These are phyloP conservation scores for Akanthomyces lecanii DNA, from an alignment of 2,329 filamentous ascomycete genomes.

Conservation along the genomic window DNA sequence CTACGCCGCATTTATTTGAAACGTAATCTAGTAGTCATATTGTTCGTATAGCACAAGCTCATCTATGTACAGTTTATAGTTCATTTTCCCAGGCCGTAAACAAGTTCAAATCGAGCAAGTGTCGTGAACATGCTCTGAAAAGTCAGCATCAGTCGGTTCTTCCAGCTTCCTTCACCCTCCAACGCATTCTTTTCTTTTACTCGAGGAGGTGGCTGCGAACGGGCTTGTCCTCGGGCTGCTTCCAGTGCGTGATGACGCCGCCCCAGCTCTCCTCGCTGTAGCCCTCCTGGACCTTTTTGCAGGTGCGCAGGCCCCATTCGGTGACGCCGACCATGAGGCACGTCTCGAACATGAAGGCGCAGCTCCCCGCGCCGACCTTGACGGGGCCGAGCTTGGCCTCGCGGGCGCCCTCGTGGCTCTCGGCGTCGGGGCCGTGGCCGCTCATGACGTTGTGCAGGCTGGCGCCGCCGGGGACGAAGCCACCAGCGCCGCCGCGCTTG, in stretches of 20 bases:
- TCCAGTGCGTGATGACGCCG: slow-evolving; percentile 60
- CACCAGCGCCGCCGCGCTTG: slow-evolving; percentile 49
- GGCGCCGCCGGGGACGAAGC: slow-evolving; percentile 57
- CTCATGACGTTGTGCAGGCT: slow-evolving; percentile 69
- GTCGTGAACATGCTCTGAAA: not conserved
- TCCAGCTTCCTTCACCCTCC: not conserved
- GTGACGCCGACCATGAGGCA: slow-evolving; percentile 68
- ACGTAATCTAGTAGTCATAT: slow-evolving; percentile 9
- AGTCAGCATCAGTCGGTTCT: too few species aligned
- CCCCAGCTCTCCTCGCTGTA: slow-evolving; percentile 84
- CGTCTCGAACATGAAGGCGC: slow-evolving; percentile 67
- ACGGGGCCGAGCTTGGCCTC: slow-evolving; percentile 50
- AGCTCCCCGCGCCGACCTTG: slow-evolving; percentile 57
- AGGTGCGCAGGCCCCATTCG: slow-evolving; percentile 62
- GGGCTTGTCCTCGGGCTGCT: slow-evolving; percentile 34
- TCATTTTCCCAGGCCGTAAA: not conserved
- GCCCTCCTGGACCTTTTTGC: slow-evolving; percentile 54
- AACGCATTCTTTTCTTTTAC: not conserved
- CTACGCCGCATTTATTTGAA: not conserved
- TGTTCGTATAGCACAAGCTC: not conserved
- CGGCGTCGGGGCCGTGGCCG: slow-evolving; percentile 59
- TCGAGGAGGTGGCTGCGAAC: slow-evolving; percentile 25
- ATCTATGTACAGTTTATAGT: slow-evolving; percentile 9
- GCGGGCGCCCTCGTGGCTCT: slow-evolving; percentile 52
- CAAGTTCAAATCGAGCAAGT: not conserved